Evolutionary conservation across 1,284 basidiomycete genomes (phyloP), one percentile per base, ranked within the genome.

Genomic region (Papiliotrema laurentii): DNA sequence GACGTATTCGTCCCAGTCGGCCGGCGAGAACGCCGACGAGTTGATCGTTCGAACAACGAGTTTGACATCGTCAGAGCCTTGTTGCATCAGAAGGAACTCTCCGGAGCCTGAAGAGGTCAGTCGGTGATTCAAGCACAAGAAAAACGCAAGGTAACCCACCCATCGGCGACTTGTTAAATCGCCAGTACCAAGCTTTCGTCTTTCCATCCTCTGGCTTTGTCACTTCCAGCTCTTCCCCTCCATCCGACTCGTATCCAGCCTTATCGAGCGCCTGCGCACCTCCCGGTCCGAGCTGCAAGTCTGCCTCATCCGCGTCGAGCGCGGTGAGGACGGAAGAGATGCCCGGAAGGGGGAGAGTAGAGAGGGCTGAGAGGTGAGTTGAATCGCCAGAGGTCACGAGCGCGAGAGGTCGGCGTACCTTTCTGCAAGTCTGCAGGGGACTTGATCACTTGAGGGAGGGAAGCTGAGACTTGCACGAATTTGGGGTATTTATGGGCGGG

Each of bases 21-120:
- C 54, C 2, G 53, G 19, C 18, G 70, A 61, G 54, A 75, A 75
- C 1, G 72, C 69, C 10, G 63, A 54, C n/a, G 69, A 68, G 58
- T 73, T 71, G 61, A 72, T 72, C 18, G 71, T 73, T 40, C 74
- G 60, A 26, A 75, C 72, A 22, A 75, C 71, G 21, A 75, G 46
- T 45, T 63, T 58, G 50, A 72, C 63, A 19, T 70, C 56, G 37
- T 71, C 64, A 4, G 63, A 58, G 18, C 62, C 64, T 49, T 69
- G 63, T 40, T 69, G 61, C 44, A 61, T 53, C 16, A 75, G 57
- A 41, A 69, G 58, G 61, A 75, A 74, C 54, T 75, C 74, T 9
- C 71, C 71, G 5, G 72, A 73, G 33, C 72, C 72, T 73, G 45
- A n/a, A n/a, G n/a, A n/a, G n/a, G n/a, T n/a, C n/a, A n/a, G n/a